A percentile compares a stretch with the other conserved stretches of the same genome.
Conservation (phyloP, 306 rosid genomes). For the Cicer yamashitae region DNA sequence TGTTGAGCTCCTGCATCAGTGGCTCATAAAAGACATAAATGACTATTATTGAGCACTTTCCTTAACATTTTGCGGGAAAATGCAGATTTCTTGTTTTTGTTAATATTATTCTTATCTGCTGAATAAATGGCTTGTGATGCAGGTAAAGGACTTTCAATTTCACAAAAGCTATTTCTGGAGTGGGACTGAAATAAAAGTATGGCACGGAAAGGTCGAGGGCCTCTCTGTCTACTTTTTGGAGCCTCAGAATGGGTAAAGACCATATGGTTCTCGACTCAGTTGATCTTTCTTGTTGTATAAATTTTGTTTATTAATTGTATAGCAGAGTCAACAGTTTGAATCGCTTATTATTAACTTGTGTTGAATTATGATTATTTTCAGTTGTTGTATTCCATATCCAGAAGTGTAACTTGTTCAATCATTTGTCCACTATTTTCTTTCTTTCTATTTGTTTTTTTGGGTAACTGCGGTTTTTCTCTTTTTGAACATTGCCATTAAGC, state of each 20-base stretch:
- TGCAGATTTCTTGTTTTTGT: slow-evolving; percentile 24
- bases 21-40: slow-evolving; percentile 16
- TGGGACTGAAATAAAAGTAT: slow-evolving; percentile 90
- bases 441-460: neutral
- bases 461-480: slow-evolving; percentile 23
- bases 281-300: slow-evolving; percentile 13
- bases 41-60: slow-evolving; percentile 27
- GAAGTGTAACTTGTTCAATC: slow-evolving; percentile 13
- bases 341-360: slow-evolving; percentile 12
- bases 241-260: slow-evolving; percentile 87
- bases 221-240: slow-evolving; percentile 93
- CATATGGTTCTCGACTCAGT: slow-evolving; percentile 34
- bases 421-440: neutral
- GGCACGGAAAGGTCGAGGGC: slow-evolving; percentile 95
- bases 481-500: slow-evolving; percentile 29
- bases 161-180: slow-evolving; percentile 71
- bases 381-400: neutral
- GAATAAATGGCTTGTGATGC: slow-evolving; percentile 45
- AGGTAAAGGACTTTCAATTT: slow-evolving; percentile 79
- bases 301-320: slow-evolving; percentile 10
- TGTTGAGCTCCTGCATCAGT: slow-evolving; percentile 18
- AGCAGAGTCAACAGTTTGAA: slow-evolving; percentile 10
- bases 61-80: slow-evolving; percentile 39
- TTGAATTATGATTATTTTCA: slow-evolving; percentile 18
- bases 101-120: slow-evolving; percentile 30